Evolutionary conservation across 75 land plant genomes (phyloP), one percentile per base, ranked within the genome.

Genomic region (Cryptomeria japonica): DNA sequence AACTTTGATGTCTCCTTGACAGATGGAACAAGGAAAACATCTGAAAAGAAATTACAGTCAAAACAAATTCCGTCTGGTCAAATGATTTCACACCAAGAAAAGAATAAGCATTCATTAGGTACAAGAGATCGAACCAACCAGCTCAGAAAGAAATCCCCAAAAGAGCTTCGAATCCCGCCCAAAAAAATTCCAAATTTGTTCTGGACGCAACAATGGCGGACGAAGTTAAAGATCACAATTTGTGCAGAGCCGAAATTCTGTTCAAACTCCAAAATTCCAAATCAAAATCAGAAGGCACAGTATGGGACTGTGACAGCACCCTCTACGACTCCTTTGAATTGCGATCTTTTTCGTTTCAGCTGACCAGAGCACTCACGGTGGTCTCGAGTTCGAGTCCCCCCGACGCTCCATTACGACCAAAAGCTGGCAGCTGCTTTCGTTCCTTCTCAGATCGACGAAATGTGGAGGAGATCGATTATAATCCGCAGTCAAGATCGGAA

Each of bases 301-400:
- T 93, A 0, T 91, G 92, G 94, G 94, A 93, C 80, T 93, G 92
- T 53, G 90, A 86, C 0, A 93, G 94, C 85, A 72, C 90, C 2
- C 90, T 93, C 64, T 93, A 93, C 87, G 94, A 93, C 86, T 93
- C 94, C 28, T 93, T 93, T 87, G 94, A 93, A 89, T 92, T 91
- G 87, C 85, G 86, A 2, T 93, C 94, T 4, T 90, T 93, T 89
- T 72, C 88, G 41, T 91, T 88, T 49, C 92, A 91, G 72, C 92
- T 93, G 44, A 91, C 90, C 55, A 6, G 49, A n/a, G 85, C 85
- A 8, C 10, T 84, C 25, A 84, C n/a, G n/a, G 42, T 47, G 49
- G 49, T 41, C 34, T 39, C 85, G 49, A 44, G 32, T 19, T 84
- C 85, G 34, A 84, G 10, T 41, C 85, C 55, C n/a, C 9, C 2